Conservation (phyloP, 2,329 filamentous ascomycete species). For the Ceratocystis variospora region DNA sequence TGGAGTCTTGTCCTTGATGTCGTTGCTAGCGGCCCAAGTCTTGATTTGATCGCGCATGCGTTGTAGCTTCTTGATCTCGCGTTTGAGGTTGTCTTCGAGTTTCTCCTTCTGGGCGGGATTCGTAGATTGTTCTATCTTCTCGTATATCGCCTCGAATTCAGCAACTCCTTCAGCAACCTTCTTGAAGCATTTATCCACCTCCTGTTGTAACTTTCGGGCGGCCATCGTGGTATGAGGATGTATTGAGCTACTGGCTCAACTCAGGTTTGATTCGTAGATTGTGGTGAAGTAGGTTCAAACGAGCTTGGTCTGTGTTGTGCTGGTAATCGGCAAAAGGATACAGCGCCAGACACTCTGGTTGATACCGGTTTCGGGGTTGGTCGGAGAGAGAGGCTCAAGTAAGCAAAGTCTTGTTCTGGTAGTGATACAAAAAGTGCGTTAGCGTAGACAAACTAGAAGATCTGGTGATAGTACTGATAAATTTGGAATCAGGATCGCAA, state of each 20-base stretch:
- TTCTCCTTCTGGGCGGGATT: conserved; percentile 97
- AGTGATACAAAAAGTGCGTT: not conserved
- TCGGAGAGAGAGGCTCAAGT: not conserved
- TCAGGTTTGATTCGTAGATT: conserved; percentile 5
- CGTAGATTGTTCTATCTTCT: conserved; percentile 87
- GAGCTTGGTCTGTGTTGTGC: not conserved
- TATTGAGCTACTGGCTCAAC: conserved; percentile 18
- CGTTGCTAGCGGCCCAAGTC: conserved; percentile 95
- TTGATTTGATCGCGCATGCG: conserved; percentile 97
- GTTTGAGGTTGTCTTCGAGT: conserved; percentile 92
- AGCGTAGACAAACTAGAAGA: not conserved
- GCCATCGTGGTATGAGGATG: conserved; percentile 51
- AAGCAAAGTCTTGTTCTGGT: not conserved
- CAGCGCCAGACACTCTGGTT: not conserved
- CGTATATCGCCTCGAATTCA: conserved; percentile 89
- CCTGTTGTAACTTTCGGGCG: conserved; percentile 88
- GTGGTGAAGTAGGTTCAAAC: not conserved
- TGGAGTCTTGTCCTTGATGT: conserved; percentile 98
- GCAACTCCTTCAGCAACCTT: conserved; percentile 87
- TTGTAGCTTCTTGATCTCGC: conserved; percentile 99
- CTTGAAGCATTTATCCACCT: conserved; percentile 99
- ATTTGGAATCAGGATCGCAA: not conserved
- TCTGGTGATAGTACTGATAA: not conserved
- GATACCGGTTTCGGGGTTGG: not conserved
- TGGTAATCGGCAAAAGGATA: not conserved